Evolutionary conservation across 495 filamentous ascomycete genomes (phyloP).

Genomic region (Xylaria castorea): DNA sequence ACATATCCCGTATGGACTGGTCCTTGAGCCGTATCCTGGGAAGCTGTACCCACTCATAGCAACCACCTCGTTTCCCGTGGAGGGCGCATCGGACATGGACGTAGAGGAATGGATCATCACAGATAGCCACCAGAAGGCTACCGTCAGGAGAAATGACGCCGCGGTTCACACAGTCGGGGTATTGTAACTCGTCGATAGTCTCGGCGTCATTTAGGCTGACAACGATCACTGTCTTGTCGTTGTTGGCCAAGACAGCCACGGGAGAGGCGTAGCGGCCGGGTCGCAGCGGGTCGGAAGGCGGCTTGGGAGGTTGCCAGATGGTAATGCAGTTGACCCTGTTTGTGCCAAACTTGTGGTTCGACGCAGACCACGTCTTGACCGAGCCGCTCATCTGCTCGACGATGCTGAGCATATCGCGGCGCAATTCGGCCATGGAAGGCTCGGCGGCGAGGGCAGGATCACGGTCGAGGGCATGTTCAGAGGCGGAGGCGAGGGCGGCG

Average conservation of each 20-base stretch:
- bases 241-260: conserved; percentile 69
- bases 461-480: conserved; percentile 43
- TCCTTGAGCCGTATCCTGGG: conserved; percentile 56
- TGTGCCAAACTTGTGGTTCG: conserved; percentile 51
- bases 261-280: conserved; percentile 50
- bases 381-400: conserved; percentile 40
- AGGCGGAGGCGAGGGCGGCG: conserved; percentile 26
- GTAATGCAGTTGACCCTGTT: conserved; percentile 64
- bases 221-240: conserved; percentile 84
- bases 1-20: conserved; percentile 53
- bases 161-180: conserved; percentile 87
- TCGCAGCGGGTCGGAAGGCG: conserved; percentile 27
- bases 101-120: conserved; percentile 83
- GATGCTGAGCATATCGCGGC: conserved; percentile 43
- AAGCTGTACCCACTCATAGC: conserved; percentile 50
- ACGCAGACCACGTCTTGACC: conserved; percentile 45
- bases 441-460: conserved; percentile 44
- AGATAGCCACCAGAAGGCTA: conserved; percentile 77
- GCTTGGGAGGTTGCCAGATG: conserved; percentile 55
- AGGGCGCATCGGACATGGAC: conserved; percentile 64
- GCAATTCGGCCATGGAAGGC: conserved; percentile 34
- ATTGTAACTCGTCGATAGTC: conserved; percentile 69
- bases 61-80: conserved; percentile 33
- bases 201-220: conserved; percentile 64
- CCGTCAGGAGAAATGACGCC: conserved; percentile 91